A percentile compares a stretch with the other conserved stretches of the same genome.
phyloP scores from a whole-genome alignment of 306 rosid species.

The Rosa rugosa region DNA sequence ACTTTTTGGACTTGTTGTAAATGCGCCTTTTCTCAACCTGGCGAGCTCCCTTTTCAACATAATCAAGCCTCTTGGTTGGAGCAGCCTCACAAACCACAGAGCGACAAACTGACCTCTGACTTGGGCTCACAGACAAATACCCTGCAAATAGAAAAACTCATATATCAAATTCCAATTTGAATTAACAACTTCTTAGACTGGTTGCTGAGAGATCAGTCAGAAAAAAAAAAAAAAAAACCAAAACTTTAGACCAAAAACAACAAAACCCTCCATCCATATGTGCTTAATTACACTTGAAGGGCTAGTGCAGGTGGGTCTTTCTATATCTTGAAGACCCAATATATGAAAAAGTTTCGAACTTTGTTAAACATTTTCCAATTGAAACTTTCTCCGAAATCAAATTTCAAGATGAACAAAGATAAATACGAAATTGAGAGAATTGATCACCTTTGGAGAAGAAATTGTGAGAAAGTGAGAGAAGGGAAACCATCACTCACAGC shows the following conservation, averaged over 20 bases:
- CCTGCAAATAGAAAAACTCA: slow-evolving; percentile 43
- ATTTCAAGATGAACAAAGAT: too few relatives aligned
- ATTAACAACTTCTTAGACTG: background rate
- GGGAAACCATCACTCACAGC: too few relatives aligned
- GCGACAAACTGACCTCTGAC: slow-evolving; percentile 39
- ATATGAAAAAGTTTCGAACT: background rate
- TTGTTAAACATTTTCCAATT: too few relatives aligned
- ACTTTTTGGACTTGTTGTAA: too few relatives aligned
- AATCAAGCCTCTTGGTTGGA: slow-evolving; percentile 62
- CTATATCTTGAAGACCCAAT: background rate
- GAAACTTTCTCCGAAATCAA: too few relatives aligned
- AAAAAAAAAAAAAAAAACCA: background rate
- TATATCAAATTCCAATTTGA: background rate
- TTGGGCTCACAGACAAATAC: slow-evolving; percentile 37
- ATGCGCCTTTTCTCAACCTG: slow-evolving; percentile 59
- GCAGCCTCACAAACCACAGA: slow-evolving; percentile 68
- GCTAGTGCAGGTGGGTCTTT: background rate
- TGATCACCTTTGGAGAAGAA: too few relatives aligned
- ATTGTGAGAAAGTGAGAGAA: too few relatives aligned
- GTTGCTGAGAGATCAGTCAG: background rate
- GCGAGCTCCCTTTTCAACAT: slow-evolving; percentile 80
- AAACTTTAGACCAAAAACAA: background rate
- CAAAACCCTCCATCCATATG: background rate
- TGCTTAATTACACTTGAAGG: background rate
- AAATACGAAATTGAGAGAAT: too few relatives aligned